Evolutionary conservation across 1,284 basidiomycete species (phyloP).

Genomic region (Leccinum glutinopallens): DNA sequence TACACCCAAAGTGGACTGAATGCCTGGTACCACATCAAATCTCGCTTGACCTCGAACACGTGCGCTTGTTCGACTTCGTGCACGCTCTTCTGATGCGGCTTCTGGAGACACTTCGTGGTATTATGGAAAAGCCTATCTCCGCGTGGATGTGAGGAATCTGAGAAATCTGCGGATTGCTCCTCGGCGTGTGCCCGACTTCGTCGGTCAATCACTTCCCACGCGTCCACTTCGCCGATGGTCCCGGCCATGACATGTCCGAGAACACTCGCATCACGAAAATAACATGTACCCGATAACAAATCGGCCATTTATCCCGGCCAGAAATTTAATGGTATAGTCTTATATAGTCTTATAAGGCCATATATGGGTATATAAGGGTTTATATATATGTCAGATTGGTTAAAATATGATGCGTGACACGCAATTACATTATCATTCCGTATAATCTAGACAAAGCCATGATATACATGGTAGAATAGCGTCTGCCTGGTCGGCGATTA

Average conservation of each 20-base stretch:
- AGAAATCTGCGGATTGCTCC: not conserved
- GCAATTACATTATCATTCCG: too few species aligned
- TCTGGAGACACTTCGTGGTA: not conserved
- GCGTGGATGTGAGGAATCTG: not conserved
- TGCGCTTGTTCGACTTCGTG: conserved; percentile 1
- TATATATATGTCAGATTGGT: too few species aligned
- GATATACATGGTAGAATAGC: too few species aligned
- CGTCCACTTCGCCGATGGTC: not conserved
- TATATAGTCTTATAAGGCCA: too few species aligned
- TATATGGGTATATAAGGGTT: too few species aligned
- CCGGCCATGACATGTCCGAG: not conserved
- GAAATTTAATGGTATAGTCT: too few species aligned
- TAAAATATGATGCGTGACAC: too few species aligned
- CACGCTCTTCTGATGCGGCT: not conserved
- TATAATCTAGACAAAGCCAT: too few species aligned
- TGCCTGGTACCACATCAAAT: not conserved
- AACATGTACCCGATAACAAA: too few species aligned
- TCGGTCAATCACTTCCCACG: not conserved
- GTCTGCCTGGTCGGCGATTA: too few species aligned
- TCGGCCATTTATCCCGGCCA: too few species aligned
- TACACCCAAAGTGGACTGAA: not conserved
- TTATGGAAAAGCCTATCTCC: not conserved
- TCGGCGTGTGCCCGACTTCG: not conserved
- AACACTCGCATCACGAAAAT: not conserved
- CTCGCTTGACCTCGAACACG: not conserved